Percentiles rank a stretch among this genome's conserved stretches.
Conservation (phyloP, 2,329 filamentous ascomycete genomes). For the Mariannaea sp. region DNA sequence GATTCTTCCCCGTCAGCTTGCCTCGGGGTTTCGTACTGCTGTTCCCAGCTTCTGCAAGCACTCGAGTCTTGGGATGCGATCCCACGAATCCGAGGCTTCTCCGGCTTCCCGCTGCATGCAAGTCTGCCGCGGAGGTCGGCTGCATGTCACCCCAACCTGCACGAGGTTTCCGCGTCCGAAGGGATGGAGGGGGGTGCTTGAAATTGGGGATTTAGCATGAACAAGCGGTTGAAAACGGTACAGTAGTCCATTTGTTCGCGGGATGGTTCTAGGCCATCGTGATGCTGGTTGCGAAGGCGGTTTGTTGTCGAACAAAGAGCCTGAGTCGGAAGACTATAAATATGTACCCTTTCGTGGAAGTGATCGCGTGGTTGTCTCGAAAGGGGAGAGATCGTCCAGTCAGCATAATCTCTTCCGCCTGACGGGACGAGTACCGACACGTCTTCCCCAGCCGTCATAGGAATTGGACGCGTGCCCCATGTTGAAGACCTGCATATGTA, state of each 20-base stretch:
- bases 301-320: too few relatives aligned
- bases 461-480: background rate
- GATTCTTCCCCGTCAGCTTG: too few relatives aligned
- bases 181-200: background rate
- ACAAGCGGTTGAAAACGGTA: too few relatives aligned
- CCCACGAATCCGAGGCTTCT: constrained; percentile 1
- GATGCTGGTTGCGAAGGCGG: background rate
- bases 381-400: constrained; percentile 1
- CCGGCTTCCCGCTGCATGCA: constrained; percentile 15
- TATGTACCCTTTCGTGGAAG: constrained; percentile 1
- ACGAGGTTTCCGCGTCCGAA: background rate
- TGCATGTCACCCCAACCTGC: constrained; percentile 11
- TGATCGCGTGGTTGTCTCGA: constrained; percentile 6
- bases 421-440: constrained; percentile 11
- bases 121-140: constrained; percentile 5
- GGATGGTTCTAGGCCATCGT: constrained; percentile 1
- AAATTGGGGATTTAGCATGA: background rate
- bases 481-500: too few relatives aligned
- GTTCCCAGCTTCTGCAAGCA: constrained; percentile 12
- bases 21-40: background rate
- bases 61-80: constrained; percentile 3
- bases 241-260: background rate
- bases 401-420: constrained; percentile 2
- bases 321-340: too few relatives aligned
- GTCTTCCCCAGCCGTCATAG: constrained; percentile 3